phyloP scores from a whole-genome alignment of 768 basidiomycete species.

The Suillus luteus region DNA sequence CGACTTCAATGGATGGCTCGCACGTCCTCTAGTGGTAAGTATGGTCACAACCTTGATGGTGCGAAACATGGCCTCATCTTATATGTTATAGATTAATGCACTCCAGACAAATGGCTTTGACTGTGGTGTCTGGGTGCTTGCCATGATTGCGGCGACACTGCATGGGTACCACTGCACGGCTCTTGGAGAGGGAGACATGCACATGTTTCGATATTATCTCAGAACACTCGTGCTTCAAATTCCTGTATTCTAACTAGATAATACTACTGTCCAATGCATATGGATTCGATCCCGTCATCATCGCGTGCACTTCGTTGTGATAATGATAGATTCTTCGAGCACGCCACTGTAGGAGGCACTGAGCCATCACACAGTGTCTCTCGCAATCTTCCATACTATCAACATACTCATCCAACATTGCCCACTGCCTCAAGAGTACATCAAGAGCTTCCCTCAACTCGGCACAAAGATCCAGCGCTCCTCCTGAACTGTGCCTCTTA shows the following conservation, averaged over 20 bases:
- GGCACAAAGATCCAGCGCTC: neutral
- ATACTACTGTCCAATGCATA: conserved; percentile 1
- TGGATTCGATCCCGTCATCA: neutral
- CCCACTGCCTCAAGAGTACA: neutral
- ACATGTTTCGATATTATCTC: conserved; percentile 1
- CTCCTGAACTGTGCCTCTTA: neutral
- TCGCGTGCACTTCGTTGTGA: neutral
- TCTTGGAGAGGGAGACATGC: conserved; percentile 8
- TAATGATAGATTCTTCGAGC: neutral
- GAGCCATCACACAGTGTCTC: neutral
- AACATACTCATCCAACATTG: neutral
- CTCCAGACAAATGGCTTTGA: conserved; percentile 21
- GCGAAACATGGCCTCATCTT: neutral
- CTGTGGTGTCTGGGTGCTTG: conserved; percentile 29
- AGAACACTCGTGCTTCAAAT: neutral
- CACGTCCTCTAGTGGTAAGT: conserved; percentile 1
- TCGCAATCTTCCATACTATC: neutral
- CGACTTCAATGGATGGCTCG: neutral
- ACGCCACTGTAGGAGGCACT: neutral
- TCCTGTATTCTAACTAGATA: conserved; percentile 1
- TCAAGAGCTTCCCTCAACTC: neutral
- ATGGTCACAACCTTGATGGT: neutral
- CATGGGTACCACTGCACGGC: conserved; percentile 7
- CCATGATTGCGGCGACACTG: neutral
- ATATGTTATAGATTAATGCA: neutral